Base-by-base conservation (phyloP, 108 stramenopile species). In the Skeletonema menzelii region DNA sequence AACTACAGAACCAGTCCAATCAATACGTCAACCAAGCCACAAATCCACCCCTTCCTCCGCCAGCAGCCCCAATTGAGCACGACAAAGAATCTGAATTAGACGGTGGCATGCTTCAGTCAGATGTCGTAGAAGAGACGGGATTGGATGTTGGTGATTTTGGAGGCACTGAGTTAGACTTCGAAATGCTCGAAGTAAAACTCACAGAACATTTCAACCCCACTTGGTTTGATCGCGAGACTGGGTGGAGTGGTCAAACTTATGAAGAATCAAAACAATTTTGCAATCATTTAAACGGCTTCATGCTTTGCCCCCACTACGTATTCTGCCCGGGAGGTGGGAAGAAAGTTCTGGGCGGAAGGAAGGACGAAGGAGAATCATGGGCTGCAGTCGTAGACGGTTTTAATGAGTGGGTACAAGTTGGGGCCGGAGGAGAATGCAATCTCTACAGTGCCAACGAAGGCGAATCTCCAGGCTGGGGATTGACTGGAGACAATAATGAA, bases 391-490 rank as follows among this genome's bases (percentile, higher is more conserved):
- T 65, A 56, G 70, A 80, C 32, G 79, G 63, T 8, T 35, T 53
- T 20, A 80, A 80, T 65, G 69, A 80, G 37, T 80, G 72, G 72
- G 79, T 80, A 3, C 67, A 69, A 32, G 79, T 80, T 17, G 79
- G 79, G 14, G 62, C 17, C 0, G 63, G 69, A 27, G 59, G 46
- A 26, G 65, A 63, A 3, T 80, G 79, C 27, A n/a, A 63, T 15
- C 66, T 61, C n/a, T 73, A 80, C 63, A 59, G 49, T 37, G 56
- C 24, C 24, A 15, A 44, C 31, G 70, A 37, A 8, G 46, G 46
- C 4, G 70, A 62, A 42, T 22, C 28, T 26, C 70, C 70, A 34
- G 46, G 26, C 31, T 79, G 78, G 78, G 78, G 71, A 19, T 12
- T 46, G 24, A 60, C 57, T 30, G 78, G 78, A 4, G 66, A 32